Evolutionary conservation across 192 early-diverging fungal species (phyloP), one percentile per base, ranked within the genome.

Genomic region (Gonapodya prolifera): DNA sequence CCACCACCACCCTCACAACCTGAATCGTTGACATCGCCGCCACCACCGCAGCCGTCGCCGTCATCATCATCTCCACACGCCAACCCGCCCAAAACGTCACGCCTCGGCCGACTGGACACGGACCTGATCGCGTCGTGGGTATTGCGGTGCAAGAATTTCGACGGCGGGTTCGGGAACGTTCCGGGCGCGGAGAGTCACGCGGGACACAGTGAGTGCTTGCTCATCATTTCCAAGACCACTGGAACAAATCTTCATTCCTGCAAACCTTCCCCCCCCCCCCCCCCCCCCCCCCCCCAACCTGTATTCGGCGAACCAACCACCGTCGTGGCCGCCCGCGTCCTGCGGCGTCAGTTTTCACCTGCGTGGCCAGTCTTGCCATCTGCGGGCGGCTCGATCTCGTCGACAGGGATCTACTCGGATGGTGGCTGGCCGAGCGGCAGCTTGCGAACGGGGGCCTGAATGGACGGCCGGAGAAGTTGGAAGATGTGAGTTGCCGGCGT

Each of bases 391-490:
- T 98, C 75, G 89, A 98, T 35, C 78, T 91, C 32, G 88, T 98
- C 0, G 94, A 97, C 75, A 81, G 83, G 1, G 95, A 97, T 69
- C 80, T 91, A 34, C 86, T 99, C 28, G 92, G 92, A 33, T 92
- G 91, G 89, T 99, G 97, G 97, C 84, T 99, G 34, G 90, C 93
- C 35, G 95, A 97, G 78, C 87, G 97, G 70, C 97, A 99, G 83
- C 84, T 99, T 28, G 87, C 85, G 77, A 92, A 88, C 32, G 97
- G 97, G 32, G 97, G 97, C 16, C 83, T 99, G 70, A 99, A 98
- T 81, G 97, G 96, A 0, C 87, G 97, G 31, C 96, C 97, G 0
- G 93, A 99, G 82, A 99, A 99, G 83, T 84, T 97, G 28, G 94
- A 93, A 75, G 96, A 99, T 81, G 95, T 94, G 83, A 76, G 86